Percentiles rank a stretch among this genome's conserved stretches.
These are phyloP conservation scores for Solanum tacnaense DNA, from an alignment of 257 asterid genomes.

Conservation along the genomic window DNA sequence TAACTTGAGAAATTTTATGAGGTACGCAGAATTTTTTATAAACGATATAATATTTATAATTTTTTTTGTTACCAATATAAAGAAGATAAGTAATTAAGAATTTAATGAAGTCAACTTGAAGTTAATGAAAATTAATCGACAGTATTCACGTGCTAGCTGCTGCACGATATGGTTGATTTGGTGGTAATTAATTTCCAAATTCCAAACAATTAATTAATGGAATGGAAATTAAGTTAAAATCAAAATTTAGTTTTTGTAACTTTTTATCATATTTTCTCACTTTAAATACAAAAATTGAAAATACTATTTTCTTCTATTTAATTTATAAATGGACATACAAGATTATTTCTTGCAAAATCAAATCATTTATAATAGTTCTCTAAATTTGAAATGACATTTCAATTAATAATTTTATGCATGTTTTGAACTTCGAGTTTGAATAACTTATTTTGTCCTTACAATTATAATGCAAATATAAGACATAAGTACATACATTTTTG, in stretches of 20 bases:
- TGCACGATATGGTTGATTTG: neutral
- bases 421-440: neutral
- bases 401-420: neutral
- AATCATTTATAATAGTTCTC: neutral
- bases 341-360: neutral
- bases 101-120: constrained; percentile 34
- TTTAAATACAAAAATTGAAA: neutral
- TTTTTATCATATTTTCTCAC: neutral
- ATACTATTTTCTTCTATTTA: neutral
- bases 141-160: constrained; percentile 9
- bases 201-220: neutral
- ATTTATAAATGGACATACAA: neutral
- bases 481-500: neutral
- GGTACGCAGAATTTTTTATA: neutral
- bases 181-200: neutral
- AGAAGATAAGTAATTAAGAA: neutral
- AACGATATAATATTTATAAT: no score
- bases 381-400: neutral
- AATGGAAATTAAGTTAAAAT: neutral
- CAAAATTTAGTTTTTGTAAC: neutral
- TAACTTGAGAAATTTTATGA: neutral
- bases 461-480: neutral
- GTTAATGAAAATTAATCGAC: constrained; percentile 1
- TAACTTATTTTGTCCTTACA: neutral
- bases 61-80: neutral